Evolutionary conservation across 2,329 filamentous ascomycete genomes (phyloP).

Genomic region (Fusarium heterosporum): DNA sequence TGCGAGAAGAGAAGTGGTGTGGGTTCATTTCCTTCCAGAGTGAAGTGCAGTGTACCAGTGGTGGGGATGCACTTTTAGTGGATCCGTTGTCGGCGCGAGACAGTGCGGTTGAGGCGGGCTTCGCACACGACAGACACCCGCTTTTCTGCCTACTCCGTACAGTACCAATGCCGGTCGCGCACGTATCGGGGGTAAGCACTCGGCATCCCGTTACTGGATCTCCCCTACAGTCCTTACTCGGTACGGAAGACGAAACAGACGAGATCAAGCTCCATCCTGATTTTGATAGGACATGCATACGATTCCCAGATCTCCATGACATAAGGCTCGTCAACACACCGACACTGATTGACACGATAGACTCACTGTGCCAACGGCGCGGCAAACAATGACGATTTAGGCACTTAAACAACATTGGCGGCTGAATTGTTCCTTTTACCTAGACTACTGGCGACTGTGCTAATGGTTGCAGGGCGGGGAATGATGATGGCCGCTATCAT

Average conservation of each 20-base stretch:
- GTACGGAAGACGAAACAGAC: slow-evolving; percentile 1
- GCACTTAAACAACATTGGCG: background rate
- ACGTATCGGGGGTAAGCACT: slow-evolving; percentile 23
- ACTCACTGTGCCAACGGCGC: background rate
- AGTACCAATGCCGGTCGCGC: slow-evolving; percentile 11
- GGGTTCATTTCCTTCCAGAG: background rate
- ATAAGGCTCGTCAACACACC: slow-evolving; percentile 16
- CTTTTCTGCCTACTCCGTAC: background rate
- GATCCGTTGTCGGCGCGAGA: slow-evolving; percentile 29
- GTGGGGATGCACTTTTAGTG: slow-evolving; percentile 25
- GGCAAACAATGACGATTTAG: slow-evolving; percentile 1
- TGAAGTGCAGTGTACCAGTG: slow-evolving; percentile 19
- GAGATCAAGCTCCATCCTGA: slow-evolving; percentile 18
- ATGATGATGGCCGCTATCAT: slow-evolving; percentile 15
- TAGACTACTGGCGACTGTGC: slow-evolving; percentile 4
- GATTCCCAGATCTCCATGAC: slow-evolving; percentile 6
- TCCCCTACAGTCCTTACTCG: slow-evolving; percentile 12
- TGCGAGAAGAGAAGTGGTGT: slow-evolving; percentile 3
- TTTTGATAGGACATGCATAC: background rate
- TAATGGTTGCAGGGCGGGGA: slow-evolving; percentile 31
- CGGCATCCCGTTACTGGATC: slow-evolving; percentile 4
- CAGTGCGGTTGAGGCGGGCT: slow-evolving; percentile 37
- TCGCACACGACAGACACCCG: background rate
- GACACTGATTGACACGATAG: slow-evolving; percentile 27
- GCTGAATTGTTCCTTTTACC: slow-evolving; percentile 12